Percentiles rank a stretch among this genome's conserved stretches.
Evolutionary conservation across 257 asterid species (phyloP).

Genomic region (Solanum phureja): DNA sequence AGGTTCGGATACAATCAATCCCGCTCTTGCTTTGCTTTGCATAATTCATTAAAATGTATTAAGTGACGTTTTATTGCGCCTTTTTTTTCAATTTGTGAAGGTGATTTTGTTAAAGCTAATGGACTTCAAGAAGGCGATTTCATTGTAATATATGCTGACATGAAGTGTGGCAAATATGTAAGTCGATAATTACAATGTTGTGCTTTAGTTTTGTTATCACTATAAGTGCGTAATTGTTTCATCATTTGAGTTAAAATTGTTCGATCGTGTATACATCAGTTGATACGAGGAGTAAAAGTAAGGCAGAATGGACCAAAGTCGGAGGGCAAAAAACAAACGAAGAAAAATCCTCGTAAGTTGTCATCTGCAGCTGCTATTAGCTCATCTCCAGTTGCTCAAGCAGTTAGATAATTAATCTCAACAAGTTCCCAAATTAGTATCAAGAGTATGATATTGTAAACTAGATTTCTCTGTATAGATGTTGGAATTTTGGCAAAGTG

Average conservation of each 20-base stretch:
- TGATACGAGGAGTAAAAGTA: slow-evolving; percentile 17
- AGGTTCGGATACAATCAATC: slow-evolving; percentile 20
- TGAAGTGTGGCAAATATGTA: slow-evolving; percentile 52
- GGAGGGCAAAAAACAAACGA: slow-evolving; percentile 64
- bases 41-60: not conserved
- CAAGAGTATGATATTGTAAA: not conserved
- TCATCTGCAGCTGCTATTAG: slow-evolving; percentile 21
- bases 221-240: not conserved
- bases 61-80: not conserved
- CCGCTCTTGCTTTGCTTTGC: not conserved
- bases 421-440: not conserved
- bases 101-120: slow-evolving; percentile 32
- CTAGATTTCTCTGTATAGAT: not conserved
- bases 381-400: slow-evolving; percentile 25
- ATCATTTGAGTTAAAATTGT: not conserved
- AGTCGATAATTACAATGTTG: not conserved
- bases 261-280: not conserved
- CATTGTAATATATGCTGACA: slow-evolving; percentile 36
- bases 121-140: slow-evolving; percentile 40
- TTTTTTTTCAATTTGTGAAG: not conserved
- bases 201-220: not conserved
- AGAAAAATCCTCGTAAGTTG: slow-evolving; percentile 39
- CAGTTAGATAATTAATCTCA: not conserved
- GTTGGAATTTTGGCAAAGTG: not conserved
- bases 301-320: slow-evolving; percentile 3